A percentile compares a stretch with the other conserved stretches of the same genome.
Conservation (phyloP, 1,284 basidiomycete species). For the Kwoniella shivajii region DNA sequence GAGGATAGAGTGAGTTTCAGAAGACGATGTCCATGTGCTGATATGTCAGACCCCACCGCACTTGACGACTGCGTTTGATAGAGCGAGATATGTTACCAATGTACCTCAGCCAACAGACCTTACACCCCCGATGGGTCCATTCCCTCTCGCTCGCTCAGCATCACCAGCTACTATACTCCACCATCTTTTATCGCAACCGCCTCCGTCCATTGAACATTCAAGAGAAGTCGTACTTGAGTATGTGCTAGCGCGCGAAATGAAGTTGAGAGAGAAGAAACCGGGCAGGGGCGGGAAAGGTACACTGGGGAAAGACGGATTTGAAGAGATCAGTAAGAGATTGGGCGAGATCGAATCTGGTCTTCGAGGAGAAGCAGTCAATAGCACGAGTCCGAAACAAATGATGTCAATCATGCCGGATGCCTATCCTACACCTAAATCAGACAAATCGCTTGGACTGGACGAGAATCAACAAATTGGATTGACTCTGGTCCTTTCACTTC, state of each 20-base stretch:
- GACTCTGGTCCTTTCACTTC: slow-evolving; percentile 45
- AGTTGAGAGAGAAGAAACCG: slow-evolving; percentile 42
- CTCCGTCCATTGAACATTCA: slow-evolving; percentile 44
- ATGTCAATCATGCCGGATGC: not conserved
- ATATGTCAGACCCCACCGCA: slow-evolving; percentile 37
- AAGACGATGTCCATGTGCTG: not conserved
- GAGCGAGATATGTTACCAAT: slow-evolving; percentile 48
- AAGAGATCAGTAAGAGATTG: slow-evolving; percentile 45
- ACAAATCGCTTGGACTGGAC: slow-evolving; percentile 22
- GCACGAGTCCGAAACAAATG: slow-evolving; percentile 6
- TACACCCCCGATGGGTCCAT: slow-evolving; percentile 41
- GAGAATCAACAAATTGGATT: slow-evolving; percentile 39
- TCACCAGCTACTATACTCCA: slow-evolving; percentile 39
- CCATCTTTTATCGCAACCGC: slow-evolving; percentile 40
- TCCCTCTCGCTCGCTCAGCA: slow-evolving; percentile 40
- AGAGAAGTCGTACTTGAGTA: slow-evolving; percentile 53
- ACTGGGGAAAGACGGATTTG: slow-evolving; percentile 44
- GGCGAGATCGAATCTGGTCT: slow-evolving; percentile 46
- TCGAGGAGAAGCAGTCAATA: slow-evolving; percentile 14
- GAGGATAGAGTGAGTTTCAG: slow-evolving; percentile 39
- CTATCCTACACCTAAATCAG: slow-evolving; percentile 15
- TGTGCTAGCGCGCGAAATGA: slow-evolving; percentile 42
- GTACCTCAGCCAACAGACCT: slow-evolving; percentile 49
- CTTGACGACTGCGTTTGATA: slow-evolving; percentile 40
- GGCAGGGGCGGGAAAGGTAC: slow-evolving; percentile 52